Base-by-base conservation (phyloP, 2,329 filamentous ascomycete species). In the Cytospora leucostoma region DNA sequence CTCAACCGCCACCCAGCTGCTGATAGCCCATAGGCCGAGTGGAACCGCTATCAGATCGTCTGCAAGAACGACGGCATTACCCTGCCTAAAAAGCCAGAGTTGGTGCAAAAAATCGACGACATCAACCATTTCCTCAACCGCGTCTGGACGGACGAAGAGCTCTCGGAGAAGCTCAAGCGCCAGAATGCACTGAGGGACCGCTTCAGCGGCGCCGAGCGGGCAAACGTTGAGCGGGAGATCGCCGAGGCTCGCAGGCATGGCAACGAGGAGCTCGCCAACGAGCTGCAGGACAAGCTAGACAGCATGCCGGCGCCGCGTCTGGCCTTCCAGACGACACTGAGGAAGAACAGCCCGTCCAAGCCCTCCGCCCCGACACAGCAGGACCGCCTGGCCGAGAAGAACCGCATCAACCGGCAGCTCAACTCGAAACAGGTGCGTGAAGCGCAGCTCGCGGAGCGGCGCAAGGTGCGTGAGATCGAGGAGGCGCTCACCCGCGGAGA, bases 381-480 rank as follows among this genome's bases (percentile, higher is more conserved):
- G 74, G 92, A 96, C 67, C 88, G 91, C 34, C 83, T 98, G 32
- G 91, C 91, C 0, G 85, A 90, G 71, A 82, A 97, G 68, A 99
- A 99, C 76, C 82, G 86, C 34, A 87, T 90, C 72, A 97, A 97
- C 76, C 88, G 94, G 66, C 87, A 88, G 64, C 84, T 88, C 69
- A 97, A 97, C 72, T 84, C 86, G n/a, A 91, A 97, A 73, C 88
- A 91, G 55, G 90, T 98, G n/a, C 91, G 94, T 65, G 91, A 91
- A 74, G 94, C 93, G 0, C 91, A 97, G 73, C 82, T 97, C 62
- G 89, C 89, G 69, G 95, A 99, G 77, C 85, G 88, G 69, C 84
- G 84, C 56, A 83, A 82, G 68, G 80, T 80, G 70, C 85, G 84
- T 67, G 84, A 84, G 74, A 8, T 81, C 52, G 86, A 87, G 68